phyloP scores from a whole-genome alignment of 2,329 filamentous ascomycete species.

The Hypocrella siamensis region DNA sequence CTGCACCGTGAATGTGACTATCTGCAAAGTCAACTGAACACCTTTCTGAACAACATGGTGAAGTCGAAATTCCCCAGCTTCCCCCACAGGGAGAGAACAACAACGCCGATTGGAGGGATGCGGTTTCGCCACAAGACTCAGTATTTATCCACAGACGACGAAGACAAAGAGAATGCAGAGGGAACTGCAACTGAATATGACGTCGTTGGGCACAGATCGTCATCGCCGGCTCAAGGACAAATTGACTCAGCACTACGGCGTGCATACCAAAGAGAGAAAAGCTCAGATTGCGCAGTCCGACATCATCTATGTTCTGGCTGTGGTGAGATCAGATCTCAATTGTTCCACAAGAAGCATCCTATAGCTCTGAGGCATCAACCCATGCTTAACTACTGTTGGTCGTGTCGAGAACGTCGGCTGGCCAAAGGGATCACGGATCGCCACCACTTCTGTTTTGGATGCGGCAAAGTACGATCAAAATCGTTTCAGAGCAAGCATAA shows the following conservation, averaged over 20 bases:
- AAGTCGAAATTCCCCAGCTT: not conserved
- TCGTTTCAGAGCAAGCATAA: conserved; percentile 9
- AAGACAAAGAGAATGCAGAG: conserved; percentile 2
- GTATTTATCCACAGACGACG: not conserved
- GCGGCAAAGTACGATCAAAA: conserved; percentile 12
- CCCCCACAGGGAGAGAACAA: too few relatives aligned
- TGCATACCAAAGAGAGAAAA: conserved; percentile 6
- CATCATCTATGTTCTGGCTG: conserved; percentile 21
- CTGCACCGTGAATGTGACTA: conserved; percentile 10
- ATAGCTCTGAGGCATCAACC: conserved; percentile 8
- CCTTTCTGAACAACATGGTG: conserved; percentile 9
- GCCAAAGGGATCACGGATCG: conserved; percentile 8
- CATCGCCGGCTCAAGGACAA: not conserved
- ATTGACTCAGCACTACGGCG: not conserved
- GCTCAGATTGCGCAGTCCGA: conserved; percentile 6
- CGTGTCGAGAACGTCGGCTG: conserved; percentile 15
- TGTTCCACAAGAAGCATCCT: conserved; percentile 19
- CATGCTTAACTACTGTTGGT: conserved; percentile 18
- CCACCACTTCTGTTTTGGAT: conserved; percentile 25
- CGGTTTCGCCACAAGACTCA: not conserved
- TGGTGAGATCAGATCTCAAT: conserved; percentile 16
- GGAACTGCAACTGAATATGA: not conserved
- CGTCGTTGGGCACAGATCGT: not conserved
- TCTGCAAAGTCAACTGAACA: conserved; percentile 15
- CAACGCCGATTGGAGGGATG: too few relatives aligned